phyloP scores from a whole-genome alignment of 1,139 yeast species.

The Debaryomyces subglobosus region DNA sequence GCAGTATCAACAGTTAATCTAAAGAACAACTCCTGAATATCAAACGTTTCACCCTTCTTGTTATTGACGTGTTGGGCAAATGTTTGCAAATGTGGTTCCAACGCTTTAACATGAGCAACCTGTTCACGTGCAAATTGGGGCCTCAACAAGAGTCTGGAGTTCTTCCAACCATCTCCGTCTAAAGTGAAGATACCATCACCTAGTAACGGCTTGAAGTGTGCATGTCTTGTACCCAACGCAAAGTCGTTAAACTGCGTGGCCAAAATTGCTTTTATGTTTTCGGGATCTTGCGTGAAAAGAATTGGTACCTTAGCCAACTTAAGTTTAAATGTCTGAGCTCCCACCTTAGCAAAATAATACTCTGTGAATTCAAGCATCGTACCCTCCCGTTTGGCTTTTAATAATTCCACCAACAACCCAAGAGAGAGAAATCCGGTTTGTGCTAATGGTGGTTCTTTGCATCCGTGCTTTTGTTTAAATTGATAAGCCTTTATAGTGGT shows the following conservation, averaged over 20 bases:
- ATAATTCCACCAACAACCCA: slow-evolving; percentile 17
- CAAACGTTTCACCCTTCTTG: slow-evolving; percentile 27
- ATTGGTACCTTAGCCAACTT: slow-evolving; percentile 30
- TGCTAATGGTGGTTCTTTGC: slow-evolving; percentile 19
- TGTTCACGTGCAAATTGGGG: slow-evolving; percentile 59
- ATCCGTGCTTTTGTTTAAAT: slow-evolving; percentile 23
- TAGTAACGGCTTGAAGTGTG: slow-evolving; percentile 44
- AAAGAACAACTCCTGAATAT: slow-evolving; percentile 43
- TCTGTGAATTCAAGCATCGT: slow-evolving; percentile 25
- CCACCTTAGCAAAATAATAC: slow-evolving; percentile 16
- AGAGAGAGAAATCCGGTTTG: slow-evolving; percentile 21
- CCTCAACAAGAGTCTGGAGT: slow-evolving; percentile 55
- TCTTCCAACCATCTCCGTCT: slow-evolving; percentile 60
- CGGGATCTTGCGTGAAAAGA: slow-evolving; percentile 30
- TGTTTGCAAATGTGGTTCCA: slow-evolving; percentile 49
- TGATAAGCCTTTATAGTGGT: slow-evolving; percentile 13
- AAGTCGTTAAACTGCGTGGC: slow-evolving; percentile 55
- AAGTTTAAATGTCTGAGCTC: slow-evolving; percentile 32
- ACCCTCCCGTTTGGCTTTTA: slow-evolving; percentile 28
- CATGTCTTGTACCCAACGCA: slow-evolving; percentile 50
- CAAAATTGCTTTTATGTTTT: slow-evolving; percentile 39
- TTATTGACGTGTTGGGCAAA: slow-evolving; percentile 34
- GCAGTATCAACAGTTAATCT: slow-evolving; percentile 50
- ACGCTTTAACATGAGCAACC: slow-evolving; percentile 45
- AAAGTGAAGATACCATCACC: slow-evolving; percentile 64